Percentiles rank a stretch among this genome's conserved stretches.
Conservation (phyloP, 73 alveolate genomes). For the Paraurostyla sp. region DNA sequence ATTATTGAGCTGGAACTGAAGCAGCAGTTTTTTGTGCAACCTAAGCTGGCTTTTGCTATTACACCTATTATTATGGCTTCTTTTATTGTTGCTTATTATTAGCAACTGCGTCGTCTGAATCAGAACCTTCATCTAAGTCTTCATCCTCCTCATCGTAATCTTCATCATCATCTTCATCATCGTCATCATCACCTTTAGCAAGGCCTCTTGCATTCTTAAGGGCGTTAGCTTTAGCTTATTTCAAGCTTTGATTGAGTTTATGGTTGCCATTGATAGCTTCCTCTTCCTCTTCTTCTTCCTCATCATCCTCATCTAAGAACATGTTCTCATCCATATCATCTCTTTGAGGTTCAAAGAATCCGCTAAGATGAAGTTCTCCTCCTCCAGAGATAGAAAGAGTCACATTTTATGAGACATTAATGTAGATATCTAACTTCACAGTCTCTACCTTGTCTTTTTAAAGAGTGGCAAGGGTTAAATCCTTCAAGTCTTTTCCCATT, state of each 20-base stretch:
- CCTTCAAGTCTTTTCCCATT: slow-evolving; percentile 67
- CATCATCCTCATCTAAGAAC: slow-evolving; percentile 68
- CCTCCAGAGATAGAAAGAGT: slow-evolving; percentile 74
- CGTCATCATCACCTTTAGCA: slow-evolving; percentile 61
- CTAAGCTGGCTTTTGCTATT: slow-evolving; percentile 2
- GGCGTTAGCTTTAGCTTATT: slow-evolving; percentile 60
- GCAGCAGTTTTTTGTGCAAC: not conserved
- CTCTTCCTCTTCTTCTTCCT: slow-evolving; percentile 76
- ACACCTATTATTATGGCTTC: not conserved
- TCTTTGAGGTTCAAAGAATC: slow-evolving; percentile 82
- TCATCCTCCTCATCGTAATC: slow-evolving; percentile 72
- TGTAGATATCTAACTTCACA: slow-evolving; percentile 71
- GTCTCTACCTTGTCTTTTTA: slow-evolving; percentile 75
- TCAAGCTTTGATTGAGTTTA: slow-evolving; percentile 34
- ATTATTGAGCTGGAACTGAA: too few species aligned
- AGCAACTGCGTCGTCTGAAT: too few species aligned
- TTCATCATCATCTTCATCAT: slow-evolving; percentile 55
- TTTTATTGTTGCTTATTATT: too few species aligned
- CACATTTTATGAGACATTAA: slow-evolving; percentile 76
- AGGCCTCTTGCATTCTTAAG: slow-evolving; percentile 50
- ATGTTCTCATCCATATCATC: slow-evolving; percentile 66
- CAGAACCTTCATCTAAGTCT: slow-evolving; percentile 48
- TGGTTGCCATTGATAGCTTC: slow-evolving; percentile 51
- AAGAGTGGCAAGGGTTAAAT: slow-evolving; percentile 67
- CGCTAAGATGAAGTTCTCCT: slow-evolving; percentile 77